phyloP scores from a whole-genome alignment of 768 basidiomycete genomes.

The Coprinopsis marcescibilis region DNA sequence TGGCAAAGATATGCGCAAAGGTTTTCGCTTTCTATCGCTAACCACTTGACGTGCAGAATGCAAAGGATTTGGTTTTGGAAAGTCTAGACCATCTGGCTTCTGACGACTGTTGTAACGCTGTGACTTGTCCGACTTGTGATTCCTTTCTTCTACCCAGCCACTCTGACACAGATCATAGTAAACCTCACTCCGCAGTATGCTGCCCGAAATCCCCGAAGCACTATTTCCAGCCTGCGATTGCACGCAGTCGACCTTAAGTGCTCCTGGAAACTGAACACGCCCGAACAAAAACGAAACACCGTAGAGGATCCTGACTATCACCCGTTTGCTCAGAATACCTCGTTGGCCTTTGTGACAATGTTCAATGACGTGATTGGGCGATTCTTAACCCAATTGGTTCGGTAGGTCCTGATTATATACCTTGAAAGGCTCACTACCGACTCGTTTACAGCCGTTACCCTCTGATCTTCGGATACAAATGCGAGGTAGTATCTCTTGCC shows the following conservation, averaged over 20 bases:
- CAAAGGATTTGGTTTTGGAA: constrained; percentile 49
- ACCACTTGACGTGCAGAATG: constrained; percentile 41
- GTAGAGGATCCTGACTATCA: constrained; percentile 17
- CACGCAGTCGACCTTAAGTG: constrained; percentile 30
- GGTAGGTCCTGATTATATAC: constrained; percentile 30
- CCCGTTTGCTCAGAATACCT: constrained; percentile 51
- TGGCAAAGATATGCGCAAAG: constrained; percentile 1
- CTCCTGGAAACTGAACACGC: constrained; percentile 23
- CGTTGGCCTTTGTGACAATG: constrained; percentile 48
- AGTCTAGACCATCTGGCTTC: constrained; percentile 49
- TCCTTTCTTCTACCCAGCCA: too few relatives aligned
- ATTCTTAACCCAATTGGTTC: constrained; percentile 56
- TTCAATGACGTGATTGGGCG: constrained; percentile 48
- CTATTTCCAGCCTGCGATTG: constrained; percentile 30
- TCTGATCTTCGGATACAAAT: constrained; percentile 67
- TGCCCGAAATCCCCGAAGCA: constrained; percentile 3
- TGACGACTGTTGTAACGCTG: constrained; percentile 31
- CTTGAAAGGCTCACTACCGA: constrained; percentile 5
- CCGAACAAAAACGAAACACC: constrained; percentile 2
- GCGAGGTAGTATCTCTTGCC: constrained; percentile 40
- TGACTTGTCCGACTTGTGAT: too few relatives aligned
- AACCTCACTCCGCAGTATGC: constrained; percentile 6
- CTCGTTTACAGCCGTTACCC: constrained; percentile 57
- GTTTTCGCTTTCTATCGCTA: neutral
- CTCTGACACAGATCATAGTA: neutral